phyloP scores from a whole-genome alignment of 805 yeast genomes.

The Lachancea mirantina region DNA sequence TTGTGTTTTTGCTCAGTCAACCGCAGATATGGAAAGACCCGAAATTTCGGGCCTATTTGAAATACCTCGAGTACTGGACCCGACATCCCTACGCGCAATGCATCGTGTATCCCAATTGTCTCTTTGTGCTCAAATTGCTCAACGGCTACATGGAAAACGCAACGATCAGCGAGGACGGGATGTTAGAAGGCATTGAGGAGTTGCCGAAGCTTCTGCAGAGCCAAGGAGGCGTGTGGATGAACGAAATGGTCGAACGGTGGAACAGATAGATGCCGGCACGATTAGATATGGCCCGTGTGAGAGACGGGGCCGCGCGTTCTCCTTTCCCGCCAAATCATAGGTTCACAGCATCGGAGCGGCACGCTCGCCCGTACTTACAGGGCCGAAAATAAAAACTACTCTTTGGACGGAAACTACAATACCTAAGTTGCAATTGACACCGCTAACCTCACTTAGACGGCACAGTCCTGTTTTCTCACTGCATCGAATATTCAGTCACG shows the following conservation, averaged over 20 bases:
- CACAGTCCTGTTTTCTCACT: no score
- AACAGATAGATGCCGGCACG: conserved; percentile 2
- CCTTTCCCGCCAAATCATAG: no score
- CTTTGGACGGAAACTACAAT: no score
- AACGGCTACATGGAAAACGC: conserved; percentile 27
- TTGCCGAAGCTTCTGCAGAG: conserved; percentile 43
- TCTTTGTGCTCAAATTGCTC: conserved; percentile 65
- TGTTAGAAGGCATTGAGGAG: conserved; percentile 45
- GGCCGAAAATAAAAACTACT: no score
- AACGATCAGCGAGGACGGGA: conserved; percentile 38
- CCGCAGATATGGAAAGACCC: conserved; percentile 61
- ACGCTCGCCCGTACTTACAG: no score
- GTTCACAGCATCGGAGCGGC: no score
- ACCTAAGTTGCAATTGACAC: no score
- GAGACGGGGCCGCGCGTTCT: no score
- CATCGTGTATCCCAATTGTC: conserved; percentile 70
- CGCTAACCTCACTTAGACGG: no score
- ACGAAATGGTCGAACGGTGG: conserved; percentile 75
- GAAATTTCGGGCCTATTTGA: conserved; percentile 64
- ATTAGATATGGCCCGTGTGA: no score
- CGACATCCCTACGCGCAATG: conserved; percentile 50
- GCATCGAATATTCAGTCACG: no score
- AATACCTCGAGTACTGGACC: conserved; percentile 85
- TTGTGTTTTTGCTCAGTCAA: conserved; percentile 74
- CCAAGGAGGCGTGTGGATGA: conserved; percentile 39